Evolutionary conservation across 192 early-diverging fungal species (phyloP), one percentile per base, ranked within the genome.

Genomic region (Backusella australiensis): DNA sequence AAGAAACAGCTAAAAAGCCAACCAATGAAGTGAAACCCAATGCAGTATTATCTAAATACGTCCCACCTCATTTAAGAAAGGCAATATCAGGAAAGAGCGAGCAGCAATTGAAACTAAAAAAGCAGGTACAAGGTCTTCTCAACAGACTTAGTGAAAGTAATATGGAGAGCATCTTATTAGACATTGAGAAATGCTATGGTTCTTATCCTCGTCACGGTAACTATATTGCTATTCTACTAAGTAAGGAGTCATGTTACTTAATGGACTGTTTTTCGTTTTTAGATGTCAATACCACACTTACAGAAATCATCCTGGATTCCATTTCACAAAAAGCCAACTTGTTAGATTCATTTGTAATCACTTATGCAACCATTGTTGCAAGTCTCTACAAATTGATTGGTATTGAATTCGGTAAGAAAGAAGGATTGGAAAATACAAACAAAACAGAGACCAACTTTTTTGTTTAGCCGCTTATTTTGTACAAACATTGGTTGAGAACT

Each of bases 121-220:
- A 92, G 32, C 90, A 90, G 66, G 74, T 98, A 2, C 94, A 96
- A 78, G 97, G 97, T 72, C 89, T 93, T 69, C 84, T 98, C 8
- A 99, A 99, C 84, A 91, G 86, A 83, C 85, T 98, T 74, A 96
- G 92, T 81, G 96, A 96, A 80, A 89, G 91, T 80, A 99, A 98
- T 78, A 91, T 99, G 32, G 96, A 96, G 73, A 89, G 88, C 17
- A 98, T 99, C 66, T 80, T 98, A 6, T 66, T 84, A 67, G 91
- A 91, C 21, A 87, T 97, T 56, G 95, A 98, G 74, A 89, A 90
- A 26, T 87, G 89, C 39, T 97, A 94, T 75, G 80, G 91, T 70
- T 90, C 74, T 36, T 83, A 83, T 72, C 82, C 82, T 26, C 72
- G 82, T 17, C 71, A 83, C 34, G 79, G 82, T 83, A 79, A 53